Evolutionary conservation across 441 rosid genomes (phyloP).

Genomic region (Mallotus repandus): DNA sequence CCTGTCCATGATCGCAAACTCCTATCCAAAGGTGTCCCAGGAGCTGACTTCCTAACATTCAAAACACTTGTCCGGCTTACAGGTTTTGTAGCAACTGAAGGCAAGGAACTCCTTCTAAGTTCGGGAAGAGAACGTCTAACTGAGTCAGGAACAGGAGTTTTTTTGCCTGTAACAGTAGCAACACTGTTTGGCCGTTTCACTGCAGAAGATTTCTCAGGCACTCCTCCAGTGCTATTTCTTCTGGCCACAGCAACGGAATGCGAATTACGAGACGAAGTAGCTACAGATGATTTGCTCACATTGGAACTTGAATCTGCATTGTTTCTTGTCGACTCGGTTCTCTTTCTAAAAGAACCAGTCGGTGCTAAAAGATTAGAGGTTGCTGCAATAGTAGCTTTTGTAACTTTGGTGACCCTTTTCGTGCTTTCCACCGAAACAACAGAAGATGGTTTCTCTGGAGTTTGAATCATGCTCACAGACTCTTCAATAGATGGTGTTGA

Average conservation of each 20-base stretch:
- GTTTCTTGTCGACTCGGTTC: constrained; percentile 38
- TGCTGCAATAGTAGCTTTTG: constrained; percentile 42
- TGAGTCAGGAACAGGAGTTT: constrained; percentile 42
- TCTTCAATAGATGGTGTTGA: constrained; percentile 40
- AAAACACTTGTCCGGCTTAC: constrained; percentile 41
- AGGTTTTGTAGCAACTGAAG: constrained; percentile 61
- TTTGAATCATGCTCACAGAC: constrained; percentile 26
- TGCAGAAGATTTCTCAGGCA: constrained; percentile 53
- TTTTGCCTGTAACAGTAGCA: constrained; percentile 39
- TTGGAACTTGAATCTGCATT: constrained; percentile 41
- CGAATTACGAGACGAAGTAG: constrained; percentile 45
- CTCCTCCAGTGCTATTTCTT: constrained; percentile 89
- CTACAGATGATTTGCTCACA: constrained; percentile 44
- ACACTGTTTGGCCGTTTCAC: constrained; percentile 26
- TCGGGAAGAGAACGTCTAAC: constrained; percentile 84
- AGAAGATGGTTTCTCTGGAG: constrained; percentile 38
- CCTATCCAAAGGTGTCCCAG: constrained; percentile 47
- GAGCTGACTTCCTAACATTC: constrained; percentile 49
- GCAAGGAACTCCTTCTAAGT: constrained; percentile 66
- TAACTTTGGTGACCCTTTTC: constrained; percentile 34
- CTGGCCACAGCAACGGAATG: constrained; percentile 58
- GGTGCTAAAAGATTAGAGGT: constrained; percentile 44
- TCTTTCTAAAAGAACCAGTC: constrained; percentile 55
- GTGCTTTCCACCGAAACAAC: constrained; percentile 39
- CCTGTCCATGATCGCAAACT: constrained; percentile 57